These are phyloP conservation scores for Sonneratia alba DNA, from an alignment of 345 rosid genomes.

Conservation along the genomic window DNA sequence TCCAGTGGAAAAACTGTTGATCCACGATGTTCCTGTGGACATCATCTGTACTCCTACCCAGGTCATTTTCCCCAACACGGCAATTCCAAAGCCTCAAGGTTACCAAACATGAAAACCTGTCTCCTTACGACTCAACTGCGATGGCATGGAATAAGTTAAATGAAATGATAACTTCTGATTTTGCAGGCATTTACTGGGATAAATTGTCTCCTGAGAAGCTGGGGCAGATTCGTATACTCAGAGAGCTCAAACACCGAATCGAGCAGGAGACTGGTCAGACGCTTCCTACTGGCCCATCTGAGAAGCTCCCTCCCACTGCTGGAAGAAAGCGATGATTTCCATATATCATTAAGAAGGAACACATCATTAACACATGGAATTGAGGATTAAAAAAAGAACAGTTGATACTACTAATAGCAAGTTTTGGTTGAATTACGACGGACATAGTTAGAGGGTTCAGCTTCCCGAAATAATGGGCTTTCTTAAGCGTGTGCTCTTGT, in stretches of 20 bases:
- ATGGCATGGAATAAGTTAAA: neutral
- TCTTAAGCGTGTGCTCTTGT: too few relatives aligned
- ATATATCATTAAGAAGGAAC: too few relatives aligned
- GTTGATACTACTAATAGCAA: neutral
- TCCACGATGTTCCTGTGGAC: conserved; percentile 91
- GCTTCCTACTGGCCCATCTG: conserved; percentile 65
- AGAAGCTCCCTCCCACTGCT: conserved; percentile 68
- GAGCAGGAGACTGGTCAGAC: conserved; percentile 57
- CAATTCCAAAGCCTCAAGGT: conserved; percentile 85
- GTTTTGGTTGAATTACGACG: neutral
- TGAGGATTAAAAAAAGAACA: neutral
- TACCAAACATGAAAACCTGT: neutral
- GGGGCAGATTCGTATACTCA: conserved; percentile 60
- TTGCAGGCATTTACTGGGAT: conserved; percentile 74
- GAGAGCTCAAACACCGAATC: conserved; percentile 57
- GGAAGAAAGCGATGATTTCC: conserved; percentile 20
- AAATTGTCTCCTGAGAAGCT: conserved; percentile 76
- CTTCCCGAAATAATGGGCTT: too few relatives aligned
- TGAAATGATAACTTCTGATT: neutral
- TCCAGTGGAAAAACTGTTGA: conserved; percentile 60
- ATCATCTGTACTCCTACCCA: conserved; percentile 77
- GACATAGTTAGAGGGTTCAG: neutral
- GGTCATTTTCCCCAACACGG: conserved; percentile 58
- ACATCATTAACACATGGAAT: neutral
- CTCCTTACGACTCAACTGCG: neutral